Evolutionary conservation across 2,329 filamentous ascomycete species (phyloP).

Genomic region (Aspergillus phoenicis): DNA sequence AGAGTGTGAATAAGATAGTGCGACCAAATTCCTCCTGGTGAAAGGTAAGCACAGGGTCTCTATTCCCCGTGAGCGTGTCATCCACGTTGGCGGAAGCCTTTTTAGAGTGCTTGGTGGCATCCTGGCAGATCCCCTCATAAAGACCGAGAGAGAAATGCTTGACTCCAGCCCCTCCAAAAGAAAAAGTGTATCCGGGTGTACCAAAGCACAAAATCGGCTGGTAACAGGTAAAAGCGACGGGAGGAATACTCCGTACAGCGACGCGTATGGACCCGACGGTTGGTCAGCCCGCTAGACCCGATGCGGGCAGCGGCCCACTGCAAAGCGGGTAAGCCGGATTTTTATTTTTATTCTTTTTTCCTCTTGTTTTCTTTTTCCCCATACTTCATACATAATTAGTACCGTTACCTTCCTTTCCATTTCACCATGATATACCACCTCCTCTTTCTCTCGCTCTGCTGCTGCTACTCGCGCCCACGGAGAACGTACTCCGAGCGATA

Average conservation of each 20-base stretch:
- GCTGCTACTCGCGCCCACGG: constrained; percentile 1
- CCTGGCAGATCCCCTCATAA: neutral
- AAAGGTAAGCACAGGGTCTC: neutral
- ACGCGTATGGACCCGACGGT: constrained; percentile 12
- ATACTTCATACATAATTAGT: constrained; percentile 6
- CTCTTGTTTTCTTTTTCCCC: constrained; percentile 5
- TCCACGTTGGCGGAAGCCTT: neutral
- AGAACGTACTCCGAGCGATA: neutral
- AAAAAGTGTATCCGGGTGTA: neutral
- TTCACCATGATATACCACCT: neutral
- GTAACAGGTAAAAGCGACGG: constrained; percentile 1
- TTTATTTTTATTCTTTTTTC: constrained; percentile 12
- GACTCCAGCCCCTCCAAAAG: neutral
- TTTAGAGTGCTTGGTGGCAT: neutral
- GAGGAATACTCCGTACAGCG: constrained; percentile 8
- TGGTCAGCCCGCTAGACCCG: constrained; percentile 7
- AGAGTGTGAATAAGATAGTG: neutral
- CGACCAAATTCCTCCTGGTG: neutral
- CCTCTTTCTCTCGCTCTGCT: neutral
- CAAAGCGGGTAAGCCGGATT: constrained; percentile 19
- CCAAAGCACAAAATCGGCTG: neutral
- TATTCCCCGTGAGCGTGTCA: neutral
- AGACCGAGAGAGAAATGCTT: neutral
- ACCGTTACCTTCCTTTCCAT: neutral
- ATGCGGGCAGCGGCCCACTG: constrained; percentile 7